Conservation (phyloP, 2,329 filamentous ascomycete species). For the Aspergillus viridinutans region DNA sequence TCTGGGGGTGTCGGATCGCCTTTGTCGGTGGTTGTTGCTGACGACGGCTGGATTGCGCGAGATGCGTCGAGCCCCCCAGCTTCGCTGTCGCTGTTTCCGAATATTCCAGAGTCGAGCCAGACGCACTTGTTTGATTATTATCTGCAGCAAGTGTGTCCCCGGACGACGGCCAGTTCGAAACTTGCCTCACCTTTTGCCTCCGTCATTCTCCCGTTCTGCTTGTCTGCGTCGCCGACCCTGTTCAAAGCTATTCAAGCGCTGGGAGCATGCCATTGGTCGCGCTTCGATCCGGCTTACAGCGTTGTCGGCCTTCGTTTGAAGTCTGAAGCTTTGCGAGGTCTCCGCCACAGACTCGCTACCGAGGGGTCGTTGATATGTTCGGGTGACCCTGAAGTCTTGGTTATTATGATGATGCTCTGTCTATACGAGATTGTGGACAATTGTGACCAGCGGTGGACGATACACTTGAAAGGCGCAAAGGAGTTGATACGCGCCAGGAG, state of each 20-base stretch:
- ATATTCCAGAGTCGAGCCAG: slow-evolving; percentile 25
- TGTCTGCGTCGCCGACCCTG: slow-evolving; percentile 35
- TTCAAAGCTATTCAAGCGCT: slow-evolving; percentile 38
- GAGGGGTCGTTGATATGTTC: slow-evolving; percentile 26
- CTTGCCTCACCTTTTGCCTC: slow-evolving; percentile 37
- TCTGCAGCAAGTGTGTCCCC: slow-evolving; percentile 38
- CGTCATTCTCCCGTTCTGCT: slow-evolving; percentile 36
- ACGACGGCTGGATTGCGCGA: background rate
- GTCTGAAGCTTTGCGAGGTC: slow-evolving; percentile 32
- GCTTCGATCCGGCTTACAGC: slow-evolving; percentile 26
- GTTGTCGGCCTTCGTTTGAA: slow-evolving; percentile 36
- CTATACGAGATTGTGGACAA: slow-evolving; percentile 44
- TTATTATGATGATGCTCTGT: slow-evolving; percentile 47
- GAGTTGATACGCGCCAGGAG: slow-evolving; percentile 43
- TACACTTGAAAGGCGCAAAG: slow-evolving; percentile 47
- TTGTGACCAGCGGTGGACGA: slow-evolving; percentile 45
- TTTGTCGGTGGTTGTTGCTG: background rate
- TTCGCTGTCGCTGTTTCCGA: slow-evolving; percentile 26
- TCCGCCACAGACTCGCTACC: slow-evolving; percentile 30
- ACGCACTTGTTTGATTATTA: slow-evolving; percentile 38
- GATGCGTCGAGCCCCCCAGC: slow-evolving; percentile 8
- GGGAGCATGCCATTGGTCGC: slow-evolving; percentile 37
- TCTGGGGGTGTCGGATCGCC: slow-evolving; percentile 1
- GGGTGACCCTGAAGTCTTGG: slow-evolving; percentile 33
- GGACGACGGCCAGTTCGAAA: slow-evolving; percentile 36